phyloP scores from a whole-genome alignment of 352 stramenopile genomes.

The Globisporangium recalcitrans region DNA sequence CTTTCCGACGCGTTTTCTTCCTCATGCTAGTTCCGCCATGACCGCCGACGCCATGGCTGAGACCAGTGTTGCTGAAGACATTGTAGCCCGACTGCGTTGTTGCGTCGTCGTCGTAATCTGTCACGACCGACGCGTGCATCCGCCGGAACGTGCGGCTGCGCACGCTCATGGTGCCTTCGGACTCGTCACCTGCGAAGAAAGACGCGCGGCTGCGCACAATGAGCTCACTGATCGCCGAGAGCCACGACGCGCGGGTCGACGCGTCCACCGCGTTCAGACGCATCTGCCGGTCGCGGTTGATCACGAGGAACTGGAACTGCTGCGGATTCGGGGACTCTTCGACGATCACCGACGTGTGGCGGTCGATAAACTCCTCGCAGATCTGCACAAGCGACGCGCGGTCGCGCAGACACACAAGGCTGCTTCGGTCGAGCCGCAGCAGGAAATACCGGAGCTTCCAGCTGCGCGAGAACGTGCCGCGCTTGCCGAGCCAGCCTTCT shows the following conservation, averaged over 20 bases:
- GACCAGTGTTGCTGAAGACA: neutral
- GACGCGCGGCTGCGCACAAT: slow-evolving; percentile 74
- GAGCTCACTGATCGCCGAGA: slow-evolving; percentile 73
- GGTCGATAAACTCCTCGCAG: slow-evolving; percentile 62
- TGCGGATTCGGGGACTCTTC: slow-evolving; percentile 58
- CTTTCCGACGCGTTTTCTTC: slow-evolving; percentile 22
- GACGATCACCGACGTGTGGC: slow-evolving; percentile 62
- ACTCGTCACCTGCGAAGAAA: slow-evolving; percentile 72
- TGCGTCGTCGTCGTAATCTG: slow-evolving; percentile 42
- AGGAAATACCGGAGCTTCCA: slow-evolving; percentile 87
- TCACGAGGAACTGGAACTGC: slow-evolving; percentile 81
- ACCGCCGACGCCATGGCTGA: slow-evolving; percentile 10
- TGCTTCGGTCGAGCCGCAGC: slow-evolving; percentile 59
- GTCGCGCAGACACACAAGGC: slow-evolving; percentile 73
- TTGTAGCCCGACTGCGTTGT: slow-evolving; percentile 18
- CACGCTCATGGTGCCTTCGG: slow-evolving; percentile 40
- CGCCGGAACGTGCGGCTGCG: slow-evolving; percentile 42
- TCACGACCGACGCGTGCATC: slow-evolving; percentile 38
- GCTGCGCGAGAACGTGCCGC: slow-evolving; percentile 61
- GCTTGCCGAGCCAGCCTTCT: slow-evolving; percentile 72
- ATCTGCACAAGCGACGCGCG: slow-evolving; percentile 65
- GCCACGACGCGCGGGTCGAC: slow-evolving; percentile 50
- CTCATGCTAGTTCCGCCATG: slow-evolving; percentile 7
- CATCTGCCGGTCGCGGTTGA: slow-evolving; percentile 61
- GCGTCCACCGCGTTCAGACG: slow-evolving; percentile 69